Conservation (phyloP, 495 filamentous ascomycete genomes). For the Penicillium salamii region DNA sequence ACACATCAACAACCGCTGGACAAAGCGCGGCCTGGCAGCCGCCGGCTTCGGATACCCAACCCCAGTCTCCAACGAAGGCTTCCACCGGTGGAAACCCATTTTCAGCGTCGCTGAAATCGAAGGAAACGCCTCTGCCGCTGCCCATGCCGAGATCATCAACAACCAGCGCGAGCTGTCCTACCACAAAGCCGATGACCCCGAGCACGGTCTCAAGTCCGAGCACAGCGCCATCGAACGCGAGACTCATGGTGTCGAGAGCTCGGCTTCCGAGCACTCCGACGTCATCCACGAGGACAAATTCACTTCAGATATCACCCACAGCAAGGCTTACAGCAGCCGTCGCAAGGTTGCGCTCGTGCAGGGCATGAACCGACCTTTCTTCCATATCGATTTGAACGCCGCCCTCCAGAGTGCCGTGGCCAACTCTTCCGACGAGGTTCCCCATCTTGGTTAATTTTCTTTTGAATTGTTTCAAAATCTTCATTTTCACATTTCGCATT, state of each 20-base stretch:
- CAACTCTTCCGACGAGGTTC: constrained; percentile 49
- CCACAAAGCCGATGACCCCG: constrained; percentile 33
- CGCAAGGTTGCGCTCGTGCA: constrained; percentile 66
- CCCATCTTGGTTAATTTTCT: constrained; percentile 9
- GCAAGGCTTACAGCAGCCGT: constrained; percentile 42
- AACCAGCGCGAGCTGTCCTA: constrained; percentile 55
- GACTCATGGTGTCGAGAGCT: constrained; percentile 28
- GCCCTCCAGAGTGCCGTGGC: constrained; percentile 86
- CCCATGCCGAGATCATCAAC: constrained; percentile 52
- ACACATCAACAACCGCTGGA: constrained; percentile 94
- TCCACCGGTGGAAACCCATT: constrained; percentile 87
- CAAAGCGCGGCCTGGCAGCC: constrained; percentile 87
- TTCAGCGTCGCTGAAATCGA: constrained; percentile 92
- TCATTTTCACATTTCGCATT: constrained; percentile 8
- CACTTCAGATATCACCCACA: constrained; percentile 43
- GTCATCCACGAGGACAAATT: constrained; percentile 39
- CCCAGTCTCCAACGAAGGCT: constrained; percentile 51
- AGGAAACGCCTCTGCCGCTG: constrained; percentile 65
- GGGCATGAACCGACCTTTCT: constrained; percentile 83
- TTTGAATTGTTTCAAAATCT: neutral
- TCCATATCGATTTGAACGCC: constrained; percentile 92
- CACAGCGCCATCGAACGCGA: constrained; percentile 28
- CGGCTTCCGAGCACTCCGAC: constrained; percentile 28
- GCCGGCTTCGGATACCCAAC: constrained; percentile 91
- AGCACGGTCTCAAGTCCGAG: constrained; percentile 34